Base-by-base conservation (phyloP, 2,329 filamentous ascomycete genomes). In the Pseudohalonectria lignicola region DNA sequence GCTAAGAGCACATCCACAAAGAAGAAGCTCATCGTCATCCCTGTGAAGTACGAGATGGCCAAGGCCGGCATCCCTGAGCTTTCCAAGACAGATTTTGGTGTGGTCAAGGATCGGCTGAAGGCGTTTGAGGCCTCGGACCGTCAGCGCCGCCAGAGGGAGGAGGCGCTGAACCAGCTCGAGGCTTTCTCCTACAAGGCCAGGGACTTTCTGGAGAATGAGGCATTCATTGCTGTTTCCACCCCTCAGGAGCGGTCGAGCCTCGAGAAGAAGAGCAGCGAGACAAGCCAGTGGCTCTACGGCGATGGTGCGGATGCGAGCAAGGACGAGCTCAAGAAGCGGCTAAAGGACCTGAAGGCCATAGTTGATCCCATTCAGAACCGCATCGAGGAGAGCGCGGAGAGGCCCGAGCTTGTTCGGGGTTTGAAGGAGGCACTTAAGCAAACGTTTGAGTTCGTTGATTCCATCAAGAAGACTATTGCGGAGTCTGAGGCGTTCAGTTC, bases 91-190 rank as follows among this genome's bases (percentile, higher is more conserved):
- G 68, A 74, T 29, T 43, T 73, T 49, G 50, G 63, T 45, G 59
- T 66, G 51, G 49, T 70, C 59, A 79, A 82, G 55, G 73, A 83
- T 48, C 81, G 86, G 32, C 74, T 98, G 31, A 72, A 78, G 50
- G 81, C 86, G 4, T 96, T 98, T 50, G 86, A 93, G 47, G 69
- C 74, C 19, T 94, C 90, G 3, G 92, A 98, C 60, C 75, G 74
- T 47, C 76, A 82, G 20, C 82, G 88, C 36, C 63, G 78, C 26
- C 67, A 78, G 41, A 78, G 88, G 23, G 88, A 95, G 55, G 90
- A 95, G 56, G 77, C 85, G 1, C 67, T 95, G 41, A 98, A 96
- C 61, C 82, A 84, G 46, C 76, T 98, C n/a, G 92, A 98, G 60
- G 81, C 74, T 11, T 96, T 83, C 59, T 94, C 90, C 12, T 98